phyloP scores from a whole-genome alignment of 2,329 filamentous ascomycete genomes.

The Diaporthe longicolla region DNA sequence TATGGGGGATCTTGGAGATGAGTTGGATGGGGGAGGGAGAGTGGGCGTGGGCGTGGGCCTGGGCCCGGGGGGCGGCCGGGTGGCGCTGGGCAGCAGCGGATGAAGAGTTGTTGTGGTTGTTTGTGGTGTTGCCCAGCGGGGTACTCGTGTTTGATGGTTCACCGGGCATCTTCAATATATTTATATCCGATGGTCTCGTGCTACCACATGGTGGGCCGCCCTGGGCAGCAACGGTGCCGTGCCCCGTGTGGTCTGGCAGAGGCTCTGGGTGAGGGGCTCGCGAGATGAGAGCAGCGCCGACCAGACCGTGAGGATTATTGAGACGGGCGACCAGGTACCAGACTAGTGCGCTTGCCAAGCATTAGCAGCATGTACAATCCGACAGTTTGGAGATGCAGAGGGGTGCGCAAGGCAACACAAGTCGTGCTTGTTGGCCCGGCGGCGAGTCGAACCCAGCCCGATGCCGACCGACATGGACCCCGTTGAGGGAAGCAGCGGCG shows the following conservation, averaged over 20 bases:
- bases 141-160: conserved; percentile 35
- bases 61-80: background rate
- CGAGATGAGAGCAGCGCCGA: background rate
- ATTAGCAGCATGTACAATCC: conserved; percentile 10
- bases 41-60: background rate
- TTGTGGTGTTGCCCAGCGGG: conserved; percentile 26
- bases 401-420: background rate
- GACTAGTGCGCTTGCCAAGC: background rate
- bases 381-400: conserved; percentile 8
- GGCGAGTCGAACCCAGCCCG: background rate
- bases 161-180: conserved; percentile 23
- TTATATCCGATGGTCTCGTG: conserved; percentile 2
- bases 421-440: too few relatives aligned
- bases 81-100: conserved; percentile 4
- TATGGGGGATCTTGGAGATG: conserved; percentile 65
- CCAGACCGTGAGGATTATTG: background rate
- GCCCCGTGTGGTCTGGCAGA: background rate
- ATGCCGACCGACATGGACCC: conserved; percentile 26
- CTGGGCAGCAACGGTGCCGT: background rate
- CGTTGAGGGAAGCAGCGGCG: background rate
- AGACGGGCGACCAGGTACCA: background rate
- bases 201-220: conserved; percentile 14
- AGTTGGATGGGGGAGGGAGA: conserved; percentile 47
- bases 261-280: conserved; percentile 6
- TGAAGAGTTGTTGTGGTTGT: background rate